Percentiles rank a stretch among this genome's conserved stretches.
Evolutionary conservation across 2,329 filamentous ascomycete genomes (phyloP).

Genomic region (Exserohilum rostratum): DNA sequence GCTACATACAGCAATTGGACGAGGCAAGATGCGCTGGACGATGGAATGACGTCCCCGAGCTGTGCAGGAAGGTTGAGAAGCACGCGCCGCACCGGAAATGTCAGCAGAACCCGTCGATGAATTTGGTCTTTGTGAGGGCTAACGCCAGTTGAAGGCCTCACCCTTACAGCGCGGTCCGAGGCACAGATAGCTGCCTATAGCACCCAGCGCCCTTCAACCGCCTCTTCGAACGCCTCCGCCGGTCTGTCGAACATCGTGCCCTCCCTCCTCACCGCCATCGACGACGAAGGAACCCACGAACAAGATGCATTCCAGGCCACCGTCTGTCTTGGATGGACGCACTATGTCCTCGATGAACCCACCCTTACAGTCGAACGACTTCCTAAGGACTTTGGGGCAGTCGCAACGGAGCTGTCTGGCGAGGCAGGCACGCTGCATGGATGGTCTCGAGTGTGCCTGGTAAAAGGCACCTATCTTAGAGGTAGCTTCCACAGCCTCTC

Average conservation of each 20-base stretch:
- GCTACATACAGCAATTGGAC: slow-evolving; percentile 84
- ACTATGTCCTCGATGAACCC: slow-evolving; percentile 78
- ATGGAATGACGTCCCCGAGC: slow-evolving; percentile 86
- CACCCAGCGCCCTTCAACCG: slow-evolving; percentile 50
- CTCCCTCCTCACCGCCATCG: slow-evolving; percentile 48
- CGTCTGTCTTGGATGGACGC: slow-evolving; percentile 83
- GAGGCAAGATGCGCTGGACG: slow-evolving; percentile 84
- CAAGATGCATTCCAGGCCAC: slow-evolving; percentile 75
- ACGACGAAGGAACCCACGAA: slow-evolving; percentile 49
- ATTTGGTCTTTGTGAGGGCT: slow-evolving; percentile 15
- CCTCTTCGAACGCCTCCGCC: slow-evolving; percentile 46
- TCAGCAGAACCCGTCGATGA: slow-evolving; percentile 55
- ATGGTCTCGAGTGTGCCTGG: slow-evolving; percentile 82
- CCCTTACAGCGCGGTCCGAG: slow-evolving; percentile 55
- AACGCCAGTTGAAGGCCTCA: slow-evolving; percentile 49
- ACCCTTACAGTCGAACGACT: slow-evolving; percentile 65
- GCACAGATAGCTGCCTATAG: slow-evolving; percentile 54
- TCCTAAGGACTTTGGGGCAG: slow-evolving; percentile 63
- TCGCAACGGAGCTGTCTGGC: slow-evolving; percentile 28
- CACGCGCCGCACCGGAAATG: slow-evolving; percentile 86
- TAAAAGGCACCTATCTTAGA: slow-evolving; percentile 80
- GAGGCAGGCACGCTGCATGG: slow-evolving; percentile 59
- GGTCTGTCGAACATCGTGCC: slow-evolving; percentile 47
- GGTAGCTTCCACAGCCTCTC: slow-evolving; percentile 55
- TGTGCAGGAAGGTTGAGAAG: slow-evolving; percentile 91